These are phyloP conservation scores for Galerina sulciceps DNA, from an alignment of 768 basidiomycete genomes.

Conservation along the genomic window DNA sequence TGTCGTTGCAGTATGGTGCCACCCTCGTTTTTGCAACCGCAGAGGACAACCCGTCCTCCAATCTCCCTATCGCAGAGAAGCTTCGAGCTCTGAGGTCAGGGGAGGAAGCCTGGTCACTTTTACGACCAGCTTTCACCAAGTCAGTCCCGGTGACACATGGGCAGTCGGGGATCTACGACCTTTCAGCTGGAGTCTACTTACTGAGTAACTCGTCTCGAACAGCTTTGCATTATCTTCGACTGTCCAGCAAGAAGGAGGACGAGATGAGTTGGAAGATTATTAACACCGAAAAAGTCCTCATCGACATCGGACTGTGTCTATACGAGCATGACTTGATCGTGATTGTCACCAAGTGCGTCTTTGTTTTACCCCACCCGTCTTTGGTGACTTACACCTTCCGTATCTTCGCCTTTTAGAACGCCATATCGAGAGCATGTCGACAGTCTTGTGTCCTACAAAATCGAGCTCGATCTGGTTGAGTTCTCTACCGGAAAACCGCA, in stretches of 20 bases:
- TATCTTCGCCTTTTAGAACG: background rate
- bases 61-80: conserved; percentile 28
- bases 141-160: conserved; percentile 30
- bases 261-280: conserved; percentile 34
- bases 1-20: conserved; percentile 36
- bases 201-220: conserved; percentile 33
- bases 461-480: conserved; percentile 31
- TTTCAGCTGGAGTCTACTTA: conserved; percentile 45
- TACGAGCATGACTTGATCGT: conserved; percentile 50
- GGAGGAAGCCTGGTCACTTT: conserved; percentile 35
- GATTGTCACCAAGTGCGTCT: conserved; percentile 42
- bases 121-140: conserved; percentile 29
- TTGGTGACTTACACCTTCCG: no score
- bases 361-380: background rate
- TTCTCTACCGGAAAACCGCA: conserved; percentile 42
- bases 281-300: conserved; percentile 29
- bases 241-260: conserved; percentile 33
- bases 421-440: background rate
- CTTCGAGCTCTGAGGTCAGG: conserved; percentile 25
- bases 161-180: conserved; percentile 45
- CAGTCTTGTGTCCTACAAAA: background rate
- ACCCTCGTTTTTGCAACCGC: conserved; percentile 28
- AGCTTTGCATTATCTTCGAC: conserved; percentile 35
- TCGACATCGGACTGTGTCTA: conserved; percentile 48
- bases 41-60: conserved; percentile 32